phyloP scores from a whole-genome alignment of 176 grass and related monocot genomes.

The Themeda triandra region DNA sequence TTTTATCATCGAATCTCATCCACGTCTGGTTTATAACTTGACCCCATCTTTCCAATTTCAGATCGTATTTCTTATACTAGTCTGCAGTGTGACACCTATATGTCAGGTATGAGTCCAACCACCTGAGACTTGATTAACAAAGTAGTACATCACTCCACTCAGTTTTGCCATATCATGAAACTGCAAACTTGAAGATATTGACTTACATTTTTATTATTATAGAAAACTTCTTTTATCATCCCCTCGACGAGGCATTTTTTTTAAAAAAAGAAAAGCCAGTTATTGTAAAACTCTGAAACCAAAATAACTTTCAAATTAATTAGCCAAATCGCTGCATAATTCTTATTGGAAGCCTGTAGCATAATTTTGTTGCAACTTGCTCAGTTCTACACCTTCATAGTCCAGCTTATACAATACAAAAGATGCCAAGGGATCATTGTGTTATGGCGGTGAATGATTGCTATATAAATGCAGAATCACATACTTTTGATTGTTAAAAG shows the following conservation, averaged over 20 bases:
- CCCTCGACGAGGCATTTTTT: background rate
- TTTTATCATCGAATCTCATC: conserved; percentile 6
- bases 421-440: background rate
- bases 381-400: background rate
- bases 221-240: background rate
- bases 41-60: conserved; percentile 3
- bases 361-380: background rate
- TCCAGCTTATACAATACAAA: background rate
- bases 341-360: background rate
- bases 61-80: background rate
- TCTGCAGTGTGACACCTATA: background rate
- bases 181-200: background rate
- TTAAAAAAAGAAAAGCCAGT: background rate
- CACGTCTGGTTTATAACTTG: background rate
- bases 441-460: background rate
- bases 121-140: background rate
- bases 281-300: background rate
- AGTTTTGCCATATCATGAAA: background rate
- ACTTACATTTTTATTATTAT: too few relatives aligned
- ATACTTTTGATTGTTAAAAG: background rate
- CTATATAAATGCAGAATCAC: background rate
- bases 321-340: background rate
- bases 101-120: background rate
- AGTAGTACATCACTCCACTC: background rate
- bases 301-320: background rate